Percentiles rank a stretch among this genome's conserved stretches.
phyloP scores from a whole-genome alignment of 306 rosid genomes.

The Senna siamea region DNA sequence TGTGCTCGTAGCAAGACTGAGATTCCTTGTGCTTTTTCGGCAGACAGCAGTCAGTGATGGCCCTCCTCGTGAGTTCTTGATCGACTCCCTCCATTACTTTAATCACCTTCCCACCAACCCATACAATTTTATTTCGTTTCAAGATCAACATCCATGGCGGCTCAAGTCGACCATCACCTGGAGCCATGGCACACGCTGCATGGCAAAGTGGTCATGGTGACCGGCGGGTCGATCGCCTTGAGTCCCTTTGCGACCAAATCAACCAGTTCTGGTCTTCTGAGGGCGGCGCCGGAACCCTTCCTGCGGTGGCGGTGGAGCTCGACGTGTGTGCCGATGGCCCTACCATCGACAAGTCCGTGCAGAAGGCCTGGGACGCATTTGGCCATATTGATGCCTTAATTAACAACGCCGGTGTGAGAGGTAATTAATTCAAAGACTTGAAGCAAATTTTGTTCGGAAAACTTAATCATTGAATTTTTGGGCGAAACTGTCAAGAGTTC shows the following conservation, averaged over 20 bases:
- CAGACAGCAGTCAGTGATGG: too few species aligned
- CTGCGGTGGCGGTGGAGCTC: slow-evolving; percentile 70
- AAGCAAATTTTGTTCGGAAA: neutral
- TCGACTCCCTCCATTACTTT: too few species aligned
- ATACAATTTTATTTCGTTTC: neutral
- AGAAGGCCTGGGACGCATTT: slow-evolving; percentile 78
- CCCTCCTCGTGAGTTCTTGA: too few species aligned
- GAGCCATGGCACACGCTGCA: slow-evolving; percentile 62
- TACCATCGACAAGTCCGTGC: slow-evolving; percentile 51
- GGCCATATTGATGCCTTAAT: slow-evolving; percentile 72
- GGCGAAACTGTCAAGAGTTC: neutral
- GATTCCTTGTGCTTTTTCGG: too few species aligned
- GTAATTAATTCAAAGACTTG: slow-evolving; percentile 33
- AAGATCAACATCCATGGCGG: slow-evolving; percentile 40
- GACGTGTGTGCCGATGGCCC: slow-evolving; percentile 62
- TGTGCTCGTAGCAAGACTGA: too few species aligned
- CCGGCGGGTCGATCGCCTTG: slow-evolving; percentile 75
- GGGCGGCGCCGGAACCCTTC: neutral
- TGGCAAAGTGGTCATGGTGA: slow-evolving; percentile 80
- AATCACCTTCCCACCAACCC: slow-evolving; percentile 14
- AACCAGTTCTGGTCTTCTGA: slow-evolving; percentile 42
- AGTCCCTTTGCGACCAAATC: slow-evolving; percentile 62
- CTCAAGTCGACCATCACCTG: slow-evolving; percentile 32
- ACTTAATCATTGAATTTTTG: neutral
- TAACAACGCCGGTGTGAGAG: slow-evolving; percentile 83